phyloP scores from a whole-genome alignment of 2,329 filamentous ascomycete species.

The Microdochium paspali region DNA sequence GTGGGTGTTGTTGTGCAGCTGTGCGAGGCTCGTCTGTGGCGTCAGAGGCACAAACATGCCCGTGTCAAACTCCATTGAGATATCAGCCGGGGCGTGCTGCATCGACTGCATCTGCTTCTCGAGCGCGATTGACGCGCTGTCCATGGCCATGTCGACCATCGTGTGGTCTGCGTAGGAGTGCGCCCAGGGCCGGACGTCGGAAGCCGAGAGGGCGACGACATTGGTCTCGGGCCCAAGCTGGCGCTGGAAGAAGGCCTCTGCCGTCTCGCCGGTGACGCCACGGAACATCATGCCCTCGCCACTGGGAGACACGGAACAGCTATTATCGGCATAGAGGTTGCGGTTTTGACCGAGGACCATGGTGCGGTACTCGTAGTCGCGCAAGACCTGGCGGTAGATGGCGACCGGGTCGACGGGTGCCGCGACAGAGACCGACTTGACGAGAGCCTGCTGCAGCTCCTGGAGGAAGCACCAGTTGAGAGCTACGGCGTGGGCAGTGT shows the following conservation, averaged over 20 bases:
- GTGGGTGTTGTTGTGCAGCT: background rate
- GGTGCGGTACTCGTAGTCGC: slow-evolving; percentile 1
- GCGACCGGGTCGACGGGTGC: background rate
- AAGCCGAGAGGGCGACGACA: background rate
- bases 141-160: background rate
- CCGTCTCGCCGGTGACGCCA: background rate
- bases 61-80: background rate
- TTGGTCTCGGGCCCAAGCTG: background rate
- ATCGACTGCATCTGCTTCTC: background rate
- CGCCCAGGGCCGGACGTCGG: background rate
- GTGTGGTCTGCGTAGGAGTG: background rate
- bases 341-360: background rate
- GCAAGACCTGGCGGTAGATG: background rate
- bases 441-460: background rate
- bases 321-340: background rate
- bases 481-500: background rate
- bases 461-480: background rate
- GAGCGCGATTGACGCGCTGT: background rate
- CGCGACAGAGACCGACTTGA: background rate
- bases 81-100: background rate
- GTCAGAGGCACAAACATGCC: background rate
- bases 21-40: background rate
- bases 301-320: background rate
- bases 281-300: background rate
- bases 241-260: background rate